Evolutionary conservation across 768 basidiomycete species (phyloP).

Genomic region (Albatrellus ellisii): DNA sequence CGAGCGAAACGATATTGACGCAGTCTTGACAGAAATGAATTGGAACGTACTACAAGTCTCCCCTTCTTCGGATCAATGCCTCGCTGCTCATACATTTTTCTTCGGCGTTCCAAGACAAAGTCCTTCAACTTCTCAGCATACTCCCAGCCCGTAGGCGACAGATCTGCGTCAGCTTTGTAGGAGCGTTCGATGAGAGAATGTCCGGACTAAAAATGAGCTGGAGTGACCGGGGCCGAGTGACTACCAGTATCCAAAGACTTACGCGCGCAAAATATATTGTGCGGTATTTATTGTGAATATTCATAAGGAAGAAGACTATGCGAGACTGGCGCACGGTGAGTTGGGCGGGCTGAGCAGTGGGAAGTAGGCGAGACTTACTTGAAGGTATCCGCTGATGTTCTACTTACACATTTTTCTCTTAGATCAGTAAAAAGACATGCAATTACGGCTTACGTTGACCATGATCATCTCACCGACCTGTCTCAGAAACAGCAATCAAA

Average conservation of each 20-base stretch:
- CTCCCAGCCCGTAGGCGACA: constrained; percentile 92
- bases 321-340: constrained; percentile 43
- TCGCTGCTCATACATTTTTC: constrained; percentile 60
- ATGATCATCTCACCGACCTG: constrained; percentile 94
- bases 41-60: constrained; percentile 46
- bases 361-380: constrained; percentile 30
- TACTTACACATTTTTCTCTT: constrained; percentile 15
- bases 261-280: constrained; percentile 97
- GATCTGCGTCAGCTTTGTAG: constrained; percentile 95
- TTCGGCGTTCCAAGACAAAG: constrained; percentile 76
- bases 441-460: constrained; percentile 55
- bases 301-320: constrained; percentile 99
- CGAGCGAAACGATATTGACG: neutral
- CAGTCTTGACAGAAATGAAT: neutral
- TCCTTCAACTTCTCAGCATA: constrained; percentile 85
- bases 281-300: constrained; percentile 88
- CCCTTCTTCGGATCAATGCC: constrained; percentile 49
- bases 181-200: constrained; percentile 98
- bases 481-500: neutral
- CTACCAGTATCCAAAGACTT: constrained; percentile 19
- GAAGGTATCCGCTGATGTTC: constrained; percentile 84
- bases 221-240: neutral
- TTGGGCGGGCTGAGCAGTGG: neutral
- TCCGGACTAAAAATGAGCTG: constrained; percentile 53
- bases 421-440: neutral